phyloP scores from a whole-genome alignment of 1,284 basidiomycete genomes.

The Pseudozyma sp. region DNA sequence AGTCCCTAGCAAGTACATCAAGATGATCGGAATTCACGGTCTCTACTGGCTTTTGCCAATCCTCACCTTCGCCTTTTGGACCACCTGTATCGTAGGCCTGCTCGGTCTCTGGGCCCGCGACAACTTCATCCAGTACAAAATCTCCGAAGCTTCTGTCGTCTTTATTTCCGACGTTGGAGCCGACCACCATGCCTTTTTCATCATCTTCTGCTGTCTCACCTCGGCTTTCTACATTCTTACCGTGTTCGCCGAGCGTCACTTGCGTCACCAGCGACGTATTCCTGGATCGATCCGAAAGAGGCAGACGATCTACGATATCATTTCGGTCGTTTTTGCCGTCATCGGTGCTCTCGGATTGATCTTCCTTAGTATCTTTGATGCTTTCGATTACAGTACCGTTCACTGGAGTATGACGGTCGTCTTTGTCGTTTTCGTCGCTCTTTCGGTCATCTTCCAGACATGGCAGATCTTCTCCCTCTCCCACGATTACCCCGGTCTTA shows the following conservation, averaged over 20 bases:
- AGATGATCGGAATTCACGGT: constrained; percentile 44
- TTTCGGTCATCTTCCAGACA: constrained; percentile 72
- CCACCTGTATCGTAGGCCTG: constrained; percentile 61
- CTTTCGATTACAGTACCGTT: constrained; percentile 69
- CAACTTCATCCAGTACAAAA: constrained; percentile 69
- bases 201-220: constrained; percentile 55
- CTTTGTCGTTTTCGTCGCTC: constrained; percentile 71
- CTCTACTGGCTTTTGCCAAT: constrained; percentile 52
- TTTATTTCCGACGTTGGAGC: constrained; percentile 72
- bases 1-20: background rate
- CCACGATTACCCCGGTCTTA: constrained; percentile 70
- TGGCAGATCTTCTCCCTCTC: constrained; percentile 70
- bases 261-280: constrained; percentile 72
- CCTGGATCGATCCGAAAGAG: constrained; percentile 70
- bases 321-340: constrained; percentile 70
- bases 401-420: constrained; percentile 72
- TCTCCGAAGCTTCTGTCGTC: constrained; percentile 69
- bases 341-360: constrained; percentile 71
- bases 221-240: constrained; percentile 68
- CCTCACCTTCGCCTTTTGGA: constrained; percentile 52
- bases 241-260: constrained; percentile 71
- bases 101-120: constrained; percentile 69
- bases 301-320: constrained; percentile 69
- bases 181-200: constrained; percentile 63
- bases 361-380: constrained; percentile 70